Percentiles rank a stretch among this genome's conserved stretches.
Evolutionary conservation across 148 eudicot genomes (phyloP).

Genomic region (Cornus florida): DNA sequence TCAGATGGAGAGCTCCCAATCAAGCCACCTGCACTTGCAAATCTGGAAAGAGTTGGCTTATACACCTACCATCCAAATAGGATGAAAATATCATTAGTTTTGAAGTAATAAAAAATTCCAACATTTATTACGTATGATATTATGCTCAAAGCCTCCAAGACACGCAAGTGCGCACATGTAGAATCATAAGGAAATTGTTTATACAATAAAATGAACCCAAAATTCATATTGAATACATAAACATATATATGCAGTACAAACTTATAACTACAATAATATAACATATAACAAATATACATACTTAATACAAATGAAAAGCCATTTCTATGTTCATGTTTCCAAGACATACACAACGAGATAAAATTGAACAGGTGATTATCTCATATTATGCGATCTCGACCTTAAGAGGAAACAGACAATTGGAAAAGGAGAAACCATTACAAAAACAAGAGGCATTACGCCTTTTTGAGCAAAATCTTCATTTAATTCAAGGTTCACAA

Average conservation of each 20-base stretch:
- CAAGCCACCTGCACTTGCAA: constrained; percentile 77
- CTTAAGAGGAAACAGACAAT: not conserved
- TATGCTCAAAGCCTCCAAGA: not conserved
- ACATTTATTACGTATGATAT: not conserved
- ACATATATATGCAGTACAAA: constrained; percentile 9
- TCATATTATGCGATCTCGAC: not conserved
- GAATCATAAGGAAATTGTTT: too few species aligned
- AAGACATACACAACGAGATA: not conserved
- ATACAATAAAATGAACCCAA: not conserved
- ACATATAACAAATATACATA: not conserved
- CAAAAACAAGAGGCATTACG: not conserved
- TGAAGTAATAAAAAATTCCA: not conserved
- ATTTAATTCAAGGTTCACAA: not conserved
- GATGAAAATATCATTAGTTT: constrained; percentile 5
- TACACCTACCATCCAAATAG: constrained; percentile 62
- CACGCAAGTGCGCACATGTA: not conserved
- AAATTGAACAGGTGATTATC: not conserved
- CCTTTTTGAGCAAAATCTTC: not conserved
- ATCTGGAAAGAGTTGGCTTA: constrained; percentile 73
- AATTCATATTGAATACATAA: not conserved
- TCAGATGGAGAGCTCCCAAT: constrained; percentile 80
- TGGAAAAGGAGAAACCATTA: not conserved
- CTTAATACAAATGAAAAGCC: not conserved
- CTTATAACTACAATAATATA: not conserved
- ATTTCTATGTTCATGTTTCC: not conserved